A percentile compares a stretch with the other conserved stretches of the same genome.
Evolutionary conservation across 805 yeast species (phyloP).

Genomic region (Babjeviella inositovora): DNA sequence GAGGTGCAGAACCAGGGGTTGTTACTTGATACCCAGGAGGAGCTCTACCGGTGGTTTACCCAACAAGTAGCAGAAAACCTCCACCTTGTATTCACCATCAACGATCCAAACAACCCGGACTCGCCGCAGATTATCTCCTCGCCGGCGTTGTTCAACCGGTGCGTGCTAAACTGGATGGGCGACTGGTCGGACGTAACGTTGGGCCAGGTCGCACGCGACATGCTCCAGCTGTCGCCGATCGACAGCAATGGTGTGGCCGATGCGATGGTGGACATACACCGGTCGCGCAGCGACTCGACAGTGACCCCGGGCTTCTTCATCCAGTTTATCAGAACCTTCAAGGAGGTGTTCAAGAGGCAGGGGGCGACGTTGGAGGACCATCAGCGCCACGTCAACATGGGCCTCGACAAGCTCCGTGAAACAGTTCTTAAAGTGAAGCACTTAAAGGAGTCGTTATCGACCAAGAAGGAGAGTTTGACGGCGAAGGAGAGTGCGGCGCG

Average conservation of each 20-base stretch:
- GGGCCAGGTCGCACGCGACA: slow-evolving; percentile 25
- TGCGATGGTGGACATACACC: slow-evolving; percentile 29
- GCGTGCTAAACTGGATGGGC: slow-evolving; percentile 84
- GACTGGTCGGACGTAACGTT: slow-evolving; percentile 49
- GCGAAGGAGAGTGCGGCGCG: slow-evolving; percentile 56
- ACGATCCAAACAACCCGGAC: slow-evolving; percentile 22
- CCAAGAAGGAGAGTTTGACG: slow-evolving; percentile 30
- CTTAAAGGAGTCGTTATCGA: slow-evolving; percentile 34
- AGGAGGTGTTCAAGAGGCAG: slow-evolving; percentile 19
- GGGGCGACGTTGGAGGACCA: slow-evolving; percentile 37
- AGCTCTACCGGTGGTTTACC: slow-evolving; percentile 62
- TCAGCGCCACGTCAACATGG: slow-evolving; percentile 59
- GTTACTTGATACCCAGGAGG: slow-evolving; percentile 50
- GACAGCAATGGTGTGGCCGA: slow-evolving; percentile 35
- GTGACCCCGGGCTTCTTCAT: slow-evolving; percentile 41
- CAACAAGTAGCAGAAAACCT: slow-evolving; percentile 50
- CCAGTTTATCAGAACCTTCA: slow-evolving; percentile 28
- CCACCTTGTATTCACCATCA: slow-evolving; percentile 71
- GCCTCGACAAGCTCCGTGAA: slow-evolving; percentile 61
- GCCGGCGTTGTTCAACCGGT: slow-evolving; percentile 81
- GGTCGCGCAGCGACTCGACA: slow-evolving; percentile 5
- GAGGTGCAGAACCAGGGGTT: slow-evolving; percentile 45
- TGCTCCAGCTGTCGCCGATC: slow-evolving; percentile 30
- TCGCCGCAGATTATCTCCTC: slow-evolving; percentile 47
- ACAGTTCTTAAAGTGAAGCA: slow-evolving; percentile 59